These are phyloP conservation scores for Diplodia sapinea DNA, from an alignment of 2,329 filamentous ascomycete genomes.

Conservation along the genomic window DNA sequence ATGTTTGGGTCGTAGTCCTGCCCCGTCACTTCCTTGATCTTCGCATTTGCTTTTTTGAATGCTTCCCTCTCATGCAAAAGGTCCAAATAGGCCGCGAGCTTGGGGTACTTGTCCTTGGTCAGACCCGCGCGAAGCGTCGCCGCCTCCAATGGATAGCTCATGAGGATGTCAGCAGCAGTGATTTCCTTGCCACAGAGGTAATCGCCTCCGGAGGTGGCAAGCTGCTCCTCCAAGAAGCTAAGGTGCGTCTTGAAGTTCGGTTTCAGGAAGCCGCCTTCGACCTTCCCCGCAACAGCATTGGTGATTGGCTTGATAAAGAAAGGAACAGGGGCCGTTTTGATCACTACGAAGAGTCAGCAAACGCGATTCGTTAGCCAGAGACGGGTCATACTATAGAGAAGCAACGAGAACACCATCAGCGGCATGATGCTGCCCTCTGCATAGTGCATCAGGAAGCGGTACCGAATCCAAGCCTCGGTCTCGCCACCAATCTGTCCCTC, in stretches of 20 bases:
- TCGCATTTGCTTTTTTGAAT: constrained; percentile 57
- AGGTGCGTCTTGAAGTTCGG: constrained; percentile 57
- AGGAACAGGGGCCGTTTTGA: constrained; percentile 62
- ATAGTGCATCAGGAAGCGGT: constrained; percentile 79
- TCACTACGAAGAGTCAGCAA: constrained; percentile 38
- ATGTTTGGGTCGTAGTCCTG: constrained; percentile 42
- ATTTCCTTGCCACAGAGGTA: constrained; percentile 58
- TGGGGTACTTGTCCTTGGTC: constrained; percentile 54
- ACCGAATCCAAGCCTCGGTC: constrained; percentile 65
- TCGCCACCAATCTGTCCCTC: constrained; percentile 63
- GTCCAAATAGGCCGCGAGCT: constrained; percentile 54
- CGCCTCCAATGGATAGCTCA: constrained; percentile 59
- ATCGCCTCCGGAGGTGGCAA: constrained; percentile 55
- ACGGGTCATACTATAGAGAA: constrained; percentile 61
- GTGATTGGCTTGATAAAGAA: constrained; percentile 74
- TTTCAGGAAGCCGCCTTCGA: constrained; percentile 54
- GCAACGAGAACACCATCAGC: constrained; percentile 66
- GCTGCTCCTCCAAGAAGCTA: constrained; percentile 57
- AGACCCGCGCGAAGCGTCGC: constrained; percentile 46
- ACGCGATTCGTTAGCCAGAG: not conserved
- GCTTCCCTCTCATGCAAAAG: constrained; percentile 52
- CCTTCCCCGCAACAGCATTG: constrained; percentile 57
- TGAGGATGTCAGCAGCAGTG: constrained; percentile 60
- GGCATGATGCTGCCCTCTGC: constrained; percentile 84
- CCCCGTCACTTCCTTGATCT: constrained; percentile 54